Base-by-base conservation (phyloP, 768 basidiomycete genomes). In the Podaxis sp. region DNA sequence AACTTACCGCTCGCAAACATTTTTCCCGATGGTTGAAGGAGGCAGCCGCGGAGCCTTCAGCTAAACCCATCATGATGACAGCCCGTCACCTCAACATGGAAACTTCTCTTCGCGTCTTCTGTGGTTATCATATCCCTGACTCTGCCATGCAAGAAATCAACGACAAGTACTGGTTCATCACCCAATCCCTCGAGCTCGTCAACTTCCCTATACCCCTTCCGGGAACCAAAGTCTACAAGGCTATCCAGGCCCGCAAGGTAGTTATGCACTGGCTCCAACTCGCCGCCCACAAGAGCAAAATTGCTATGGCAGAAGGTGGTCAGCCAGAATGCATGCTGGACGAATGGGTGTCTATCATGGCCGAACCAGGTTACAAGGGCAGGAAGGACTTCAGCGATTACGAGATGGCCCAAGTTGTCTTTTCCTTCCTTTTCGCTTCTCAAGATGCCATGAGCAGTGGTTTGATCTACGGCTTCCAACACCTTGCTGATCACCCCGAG, bases 391-490 rank as follows among this genome's bases (percentile, higher is more conserved):
- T 95, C 78, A 91, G 87, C 67, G 91, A 99, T 74, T 82, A 84
- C 68, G 96, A 99, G 77, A 99, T 99, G 87, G 95, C 93, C 30
- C 92, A 97, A 89, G 96, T 97, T 70, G 77, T 99, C 44, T 89
- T 99, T 72, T 95, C 93, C 11, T 99, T 99, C 88, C 79, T 99
- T 59, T 98, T 98, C 70, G 97, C 94, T 2, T 91, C 88, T 26
- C 94, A 97, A 79, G 97, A 99, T 73, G 97, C 97, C 53, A 99
- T 99, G 97, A 93, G 93, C 73, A 95, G 92, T 64, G 96, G 95
- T 55, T 79, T 98, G 69, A 95, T 97, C 70, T 98, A 93, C 74
- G 90, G 87, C 42, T 97, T 99, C 87, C 97, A 99, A 77, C 93
- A 96, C 75, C 82, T 97, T 40, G 93, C 92, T 49, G 97, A 99